Evolutionary conservation across 2,329 filamentous ascomycete genomes (phyloP).

Genomic region (Coniochaeta sp.): DNA sequence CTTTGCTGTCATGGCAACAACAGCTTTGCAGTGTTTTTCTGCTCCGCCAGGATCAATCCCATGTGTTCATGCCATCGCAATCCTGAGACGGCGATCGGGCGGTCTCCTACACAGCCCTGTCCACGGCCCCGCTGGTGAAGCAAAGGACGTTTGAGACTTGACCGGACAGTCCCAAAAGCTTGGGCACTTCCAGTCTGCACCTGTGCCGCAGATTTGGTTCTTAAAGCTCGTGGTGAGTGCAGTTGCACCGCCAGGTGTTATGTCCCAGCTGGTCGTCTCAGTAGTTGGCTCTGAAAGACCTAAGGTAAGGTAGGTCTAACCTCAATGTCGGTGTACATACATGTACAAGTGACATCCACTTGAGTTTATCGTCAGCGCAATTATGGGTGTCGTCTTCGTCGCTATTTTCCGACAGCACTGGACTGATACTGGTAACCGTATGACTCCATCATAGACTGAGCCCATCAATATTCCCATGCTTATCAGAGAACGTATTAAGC

Average conservation of each 20-base stretch:
- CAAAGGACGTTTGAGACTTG: slow-evolving; percentile 20
- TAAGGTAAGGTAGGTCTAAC: no score
- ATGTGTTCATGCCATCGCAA: slow-evolving; percentile 9
- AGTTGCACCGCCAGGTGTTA: no score
- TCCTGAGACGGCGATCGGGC: slow-evolving; percentile 18
- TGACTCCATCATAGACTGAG: background rate
- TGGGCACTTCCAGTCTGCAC: background rate
- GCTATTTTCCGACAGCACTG: background rate
- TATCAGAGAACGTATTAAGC: background rate
- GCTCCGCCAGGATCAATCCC: slow-evolving; percentile 6
- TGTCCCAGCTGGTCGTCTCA: no score
- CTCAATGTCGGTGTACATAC: no score
- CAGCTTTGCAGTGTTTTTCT: background rate
- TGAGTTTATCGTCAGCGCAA: no score
- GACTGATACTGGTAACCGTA: background rate
- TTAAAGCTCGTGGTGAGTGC: no score
- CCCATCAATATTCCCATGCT: no score
- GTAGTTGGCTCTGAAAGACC: no score
- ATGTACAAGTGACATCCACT: no score
- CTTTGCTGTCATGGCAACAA: background rate
- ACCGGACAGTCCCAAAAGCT: background rate
- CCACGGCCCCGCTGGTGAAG: slow-evolving; percentile 17
- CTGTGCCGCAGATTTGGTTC: no score
- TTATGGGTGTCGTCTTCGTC: background rate
- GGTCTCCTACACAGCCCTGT: slow-evolving; percentile 4